Evolutionary conservation across 1,284 basidiomycete genomes (phyloP), one percentile per base, ranked within the genome.

Genomic region (Schizophyllum amplum): DNA sequence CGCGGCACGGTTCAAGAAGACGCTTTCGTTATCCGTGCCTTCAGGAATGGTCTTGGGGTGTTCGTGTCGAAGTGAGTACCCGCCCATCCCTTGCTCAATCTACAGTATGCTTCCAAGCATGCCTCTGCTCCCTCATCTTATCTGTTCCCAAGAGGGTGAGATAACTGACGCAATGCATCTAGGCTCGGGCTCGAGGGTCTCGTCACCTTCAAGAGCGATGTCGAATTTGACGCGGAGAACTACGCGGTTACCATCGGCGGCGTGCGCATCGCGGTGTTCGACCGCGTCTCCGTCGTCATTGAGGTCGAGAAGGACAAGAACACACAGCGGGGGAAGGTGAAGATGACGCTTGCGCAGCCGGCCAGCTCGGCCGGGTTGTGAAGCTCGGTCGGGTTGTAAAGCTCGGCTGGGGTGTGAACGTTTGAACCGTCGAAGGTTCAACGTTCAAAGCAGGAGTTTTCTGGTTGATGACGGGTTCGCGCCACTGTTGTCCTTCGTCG

Each of bases 231-330:
- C 65, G 83, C 94, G 7, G 95, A 99, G 50, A 89, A 89, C 63
- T 98, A 97, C 69, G 82, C 83, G 3, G 84, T 98, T 59, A 83
- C 82, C 0, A 75, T 98, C 1, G 53, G 56, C 47, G 79, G 78
- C 25, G 76, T 82, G 17, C 79, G 77, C 22, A 83, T 96, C 48
- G 79, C 89, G 1, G 90, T 98, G 24, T 98, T 99, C 70, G 95
- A 98, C 73, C 92, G 92, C 69, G 93, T 98, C 56, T 79, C 72
- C 20, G 96, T 99, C 17, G 82, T 86, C 64, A 91, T 99, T 53
- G 84, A 89, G 55, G 92, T 98, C 2, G 93, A 96, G 70, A 97
- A 95, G 77, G 95, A 99, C 69, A 86, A 81, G 66, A 96, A 94
- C 65, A 98, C 95, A 6, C 93, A 97, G 70, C 78, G 96, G 57